A percentile compares a stretch with the other conserved stretches of the same genome.
Evolutionary conservation across 768 basidiomycete genomes (phyloP).

Genomic region (Termitomyces sp.): DNA sequence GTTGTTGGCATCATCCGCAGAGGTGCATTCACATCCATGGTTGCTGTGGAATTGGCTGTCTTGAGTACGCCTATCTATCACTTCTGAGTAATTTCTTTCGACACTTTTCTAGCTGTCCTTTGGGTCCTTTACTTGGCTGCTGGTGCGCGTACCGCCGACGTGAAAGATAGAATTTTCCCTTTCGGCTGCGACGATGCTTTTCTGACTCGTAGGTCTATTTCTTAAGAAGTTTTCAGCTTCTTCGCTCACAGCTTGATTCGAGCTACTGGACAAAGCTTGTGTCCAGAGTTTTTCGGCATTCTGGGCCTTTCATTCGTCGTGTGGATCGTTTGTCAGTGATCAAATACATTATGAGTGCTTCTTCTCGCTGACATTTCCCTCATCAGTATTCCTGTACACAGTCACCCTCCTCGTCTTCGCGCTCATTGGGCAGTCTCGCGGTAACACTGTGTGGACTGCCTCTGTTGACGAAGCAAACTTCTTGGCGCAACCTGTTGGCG

Average conservation of each 20-base stretch:
- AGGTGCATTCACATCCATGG: slow-evolving; percentile 11
- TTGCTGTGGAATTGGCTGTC: slow-evolving; percentile 8
- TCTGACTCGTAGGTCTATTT: not conserved
- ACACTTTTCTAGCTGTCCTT: slow-evolving; percentile 7
- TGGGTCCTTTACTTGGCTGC: slow-evolving; percentile 10
- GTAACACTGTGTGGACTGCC: slow-evolving; percentile 9
- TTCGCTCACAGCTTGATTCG: not conserved
- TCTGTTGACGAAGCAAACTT: slow-evolving; percentile 8
- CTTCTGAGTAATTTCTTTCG: too few relatives aligned
- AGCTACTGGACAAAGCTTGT: slow-evolving; percentile 5
- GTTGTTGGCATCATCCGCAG: slow-evolving; percentile 9
- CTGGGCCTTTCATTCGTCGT: slow-evolving; percentile 11
- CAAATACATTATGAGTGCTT: not conserved
- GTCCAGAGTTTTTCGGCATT: slow-evolving; percentile 10
- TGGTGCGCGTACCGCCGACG: slow-evolving; percentile 8
- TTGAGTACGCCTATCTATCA: slow-evolving; percentile 7
- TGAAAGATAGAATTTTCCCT: slow-evolving; percentile 4
- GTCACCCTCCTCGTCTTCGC: slow-evolving; percentile 8
- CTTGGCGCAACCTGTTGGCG: not conserved
- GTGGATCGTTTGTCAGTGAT: slow-evolving; percentile 12
- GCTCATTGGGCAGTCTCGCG: slow-evolving; percentile 8
- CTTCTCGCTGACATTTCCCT: not conserved
- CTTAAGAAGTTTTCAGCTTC: not conserved
- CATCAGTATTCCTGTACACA: slow-evolving; percentile 12
- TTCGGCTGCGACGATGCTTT: slow-evolving; percentile 6